These are phyloP conservation scores for Hypoxylon rickii DNA, from an alignment of 495 filamentous ascomycete genomes.

Conservation along the genomic window DNA sequence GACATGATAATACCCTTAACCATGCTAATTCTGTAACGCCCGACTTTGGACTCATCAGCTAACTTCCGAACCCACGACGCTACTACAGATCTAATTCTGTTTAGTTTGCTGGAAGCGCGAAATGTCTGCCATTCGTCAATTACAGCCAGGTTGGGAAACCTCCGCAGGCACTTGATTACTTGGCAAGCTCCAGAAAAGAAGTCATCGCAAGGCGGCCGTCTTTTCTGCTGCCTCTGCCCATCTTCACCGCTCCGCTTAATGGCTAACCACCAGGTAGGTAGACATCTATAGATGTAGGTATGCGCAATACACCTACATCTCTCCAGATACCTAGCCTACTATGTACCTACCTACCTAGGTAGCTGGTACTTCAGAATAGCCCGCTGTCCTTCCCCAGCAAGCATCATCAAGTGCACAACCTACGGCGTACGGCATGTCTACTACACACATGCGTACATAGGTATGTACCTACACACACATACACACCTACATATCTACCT, in stretches of 20 bases:
- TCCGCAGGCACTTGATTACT: conserved; percentile 25
- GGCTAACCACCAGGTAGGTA: background rate
- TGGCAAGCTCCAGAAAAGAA: conserved; percentile 22
- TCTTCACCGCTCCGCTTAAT: conserved; percentile 17
- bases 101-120: conserved; percentile 11
- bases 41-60: too few relatives aligned
- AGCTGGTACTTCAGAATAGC: too few relatives aligned
- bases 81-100: conserved; percentile 9
- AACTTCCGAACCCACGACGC: conserved; percentile 29
- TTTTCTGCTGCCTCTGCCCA: background rate
- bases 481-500: conserved; percentile 11
- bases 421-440: conserved; percentile 9
- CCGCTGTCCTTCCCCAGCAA: conserved; percentile 9
- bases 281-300: conserved; percentile 19
- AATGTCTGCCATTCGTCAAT: conserved; percentile 24
- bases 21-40: conserved; percentile 5
- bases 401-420: background rate
- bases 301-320: conserved; percentile 28
- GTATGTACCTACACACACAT: background rate
- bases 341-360: background rate
- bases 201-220: conserved; percentile 25
- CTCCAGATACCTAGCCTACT: background rate
- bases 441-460: conserved; percentile 9
- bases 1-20: conserved; percentile 3
- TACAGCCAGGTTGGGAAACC: conserved; percentile 15